Conservation (phyloP, 495 filamentous ascomycete species). For the Xylaria acuta region DNA sequence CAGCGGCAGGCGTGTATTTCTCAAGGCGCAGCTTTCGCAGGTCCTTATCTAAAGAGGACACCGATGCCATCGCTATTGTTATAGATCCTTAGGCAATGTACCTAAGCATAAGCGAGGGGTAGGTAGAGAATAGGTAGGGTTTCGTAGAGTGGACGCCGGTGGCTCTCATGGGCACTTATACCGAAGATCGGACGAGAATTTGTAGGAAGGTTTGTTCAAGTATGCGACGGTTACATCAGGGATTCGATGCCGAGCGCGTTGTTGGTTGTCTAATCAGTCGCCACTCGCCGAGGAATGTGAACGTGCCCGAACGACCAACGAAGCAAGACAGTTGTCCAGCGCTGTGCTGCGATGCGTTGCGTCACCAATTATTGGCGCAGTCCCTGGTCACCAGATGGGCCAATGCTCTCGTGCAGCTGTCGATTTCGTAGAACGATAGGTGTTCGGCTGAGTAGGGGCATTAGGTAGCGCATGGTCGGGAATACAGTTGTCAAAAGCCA, state of each 20-base stretch:
- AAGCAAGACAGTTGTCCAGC: slow-evolving; percentile 19
- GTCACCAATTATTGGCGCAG: background rate
- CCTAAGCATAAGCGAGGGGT: background rate
- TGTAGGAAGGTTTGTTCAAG: background rate
- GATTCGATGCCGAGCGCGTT: background rate
- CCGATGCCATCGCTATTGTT: slow-evolving; percentile 77
- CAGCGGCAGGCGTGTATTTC: slow-evolving; percentile 92
- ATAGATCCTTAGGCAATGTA: background rate
- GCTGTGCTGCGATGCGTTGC: slow-evolving; percentile 1
- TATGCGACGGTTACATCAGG: background rate
- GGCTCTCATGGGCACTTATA: background rate
- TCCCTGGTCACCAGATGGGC: background rate
- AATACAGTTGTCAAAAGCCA: slow-evolving; percentile 20
- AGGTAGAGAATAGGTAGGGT: background rate
- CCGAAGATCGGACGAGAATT: background rate
- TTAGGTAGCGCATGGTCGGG: slow-evolving; percentile 13
- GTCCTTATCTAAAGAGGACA: slow-evolving; percentile 92
- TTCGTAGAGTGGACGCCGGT: background rate
- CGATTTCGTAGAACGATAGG: slow-evolving; percentile 16
- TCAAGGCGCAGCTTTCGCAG: slow-evolving; percentile 90
- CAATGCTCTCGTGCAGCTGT: background rate
- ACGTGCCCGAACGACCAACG: slow-evolving; percentile 12
- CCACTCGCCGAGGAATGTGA: slow-evolving; percentile 1
- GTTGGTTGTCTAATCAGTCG: slow-evolving; percentile 7
- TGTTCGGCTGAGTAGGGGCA: background rate